Conservation (phyloP, 2,329 filamentous ascomycete species). For the Xenoacremonium recifei region DNA sequence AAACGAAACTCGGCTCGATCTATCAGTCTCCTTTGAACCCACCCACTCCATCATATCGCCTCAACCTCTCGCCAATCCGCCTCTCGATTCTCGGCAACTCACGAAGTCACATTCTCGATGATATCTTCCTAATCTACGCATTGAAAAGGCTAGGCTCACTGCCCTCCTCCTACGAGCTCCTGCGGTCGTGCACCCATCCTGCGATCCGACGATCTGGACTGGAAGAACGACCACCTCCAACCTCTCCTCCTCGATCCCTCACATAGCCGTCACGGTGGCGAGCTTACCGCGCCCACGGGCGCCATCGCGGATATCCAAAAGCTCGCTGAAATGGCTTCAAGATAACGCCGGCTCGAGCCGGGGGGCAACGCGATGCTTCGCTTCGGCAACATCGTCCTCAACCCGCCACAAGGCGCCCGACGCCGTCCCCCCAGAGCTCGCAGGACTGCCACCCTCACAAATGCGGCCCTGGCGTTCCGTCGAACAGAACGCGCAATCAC, state of each 20-base stretch:
- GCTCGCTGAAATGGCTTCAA: constrained; percentile 36
- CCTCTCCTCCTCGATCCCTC: constrained; percentile 3
- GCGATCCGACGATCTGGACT: constrained; percentile 10
- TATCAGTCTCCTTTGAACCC: constrained; percentile 8
- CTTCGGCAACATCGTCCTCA: constrained; percentile 26
- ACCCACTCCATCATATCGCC: constrained; percentile 10
- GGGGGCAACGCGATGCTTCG: constrained; percentile 35
- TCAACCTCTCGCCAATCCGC: constrained; percentile 3
- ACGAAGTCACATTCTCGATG: no score
- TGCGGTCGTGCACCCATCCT: constrained; percentile 8
- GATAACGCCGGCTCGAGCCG: constrained; percentile 37
- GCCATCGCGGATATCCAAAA: constrained; percentile 41
- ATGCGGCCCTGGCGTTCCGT: constrained; percentile 21
- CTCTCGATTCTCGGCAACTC: no score
- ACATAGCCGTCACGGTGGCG: constrained; percentile 32
- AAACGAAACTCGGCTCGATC: constrained; percentile 18
- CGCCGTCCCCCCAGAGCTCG: constrained; percentile 19
- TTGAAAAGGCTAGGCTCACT: no score
- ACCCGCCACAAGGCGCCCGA: constrained; percentile 21
- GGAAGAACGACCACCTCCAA: constrained; percentile 6
- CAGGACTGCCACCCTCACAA: constrained; percentile 6
- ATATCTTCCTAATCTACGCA: no score
- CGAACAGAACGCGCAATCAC: constrained; percentile 6
- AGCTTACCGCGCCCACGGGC: constrained; percentile 40
- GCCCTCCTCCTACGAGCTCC: neutral